Conservation (phyloP, 306 rosid genomes). For the Casuarina cunninghamiana region DNA sequence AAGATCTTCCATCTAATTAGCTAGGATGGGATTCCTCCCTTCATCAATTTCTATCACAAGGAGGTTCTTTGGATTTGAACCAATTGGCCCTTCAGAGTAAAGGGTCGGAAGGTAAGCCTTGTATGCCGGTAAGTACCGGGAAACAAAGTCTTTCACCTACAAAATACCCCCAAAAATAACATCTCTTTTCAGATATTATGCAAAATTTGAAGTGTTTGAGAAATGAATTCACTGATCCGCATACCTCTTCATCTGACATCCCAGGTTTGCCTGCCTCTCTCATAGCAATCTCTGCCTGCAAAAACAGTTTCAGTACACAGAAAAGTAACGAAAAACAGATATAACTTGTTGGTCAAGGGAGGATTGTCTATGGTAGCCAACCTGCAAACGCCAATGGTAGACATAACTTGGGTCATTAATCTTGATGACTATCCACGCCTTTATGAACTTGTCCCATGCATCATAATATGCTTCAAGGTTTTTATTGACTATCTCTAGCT, state of each 20-base stretch:
- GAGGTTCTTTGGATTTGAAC: slow-evolving; percentile 70
- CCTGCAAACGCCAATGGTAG: slow-evolving; percentile 90
- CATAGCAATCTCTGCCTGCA: slow-evolving; percentile 98
- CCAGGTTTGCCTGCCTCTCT: slow-evolving; percentile 93
- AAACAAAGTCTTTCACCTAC: slow-evolving; percentile 89
- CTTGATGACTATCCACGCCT: slow-evolving; percentile 87
- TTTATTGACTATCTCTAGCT: slow-evolving; percentile 76
- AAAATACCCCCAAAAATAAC: slow-evolving; percentile 22
- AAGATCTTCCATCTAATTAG: slow-evolving; percentile 30
- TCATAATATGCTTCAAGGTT: slow-evolving; percentile 78
- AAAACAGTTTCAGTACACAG: neutral
- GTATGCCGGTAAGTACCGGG: slow-evolving; percentile 92
- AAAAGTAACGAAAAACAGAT: neutral
- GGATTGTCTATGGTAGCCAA: slow-evolving; percentile 22
- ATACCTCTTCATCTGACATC: slow-evolving; percentile 89
- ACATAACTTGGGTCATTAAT: slow-evolving; percentile 83
- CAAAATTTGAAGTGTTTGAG: neutral
- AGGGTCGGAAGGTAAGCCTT: slow-evolving; percentile 91
- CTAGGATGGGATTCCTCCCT: slow-evolving; percentile 84
- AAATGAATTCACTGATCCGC: slow-evolving; percentile 8
- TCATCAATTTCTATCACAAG: slow-evolving; percentile 84
- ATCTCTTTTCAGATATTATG: slow-evolving; percentile 15
- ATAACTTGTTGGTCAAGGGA: slow-evolving; percentile 2
- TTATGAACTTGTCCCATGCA: slow-evolving; percentile 85
- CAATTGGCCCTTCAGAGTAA: slow-evolving; percentile 79